Base-by-base conservation (phyloP, 805 yeast genomes). In the Candida fluviatilis region DNA sequence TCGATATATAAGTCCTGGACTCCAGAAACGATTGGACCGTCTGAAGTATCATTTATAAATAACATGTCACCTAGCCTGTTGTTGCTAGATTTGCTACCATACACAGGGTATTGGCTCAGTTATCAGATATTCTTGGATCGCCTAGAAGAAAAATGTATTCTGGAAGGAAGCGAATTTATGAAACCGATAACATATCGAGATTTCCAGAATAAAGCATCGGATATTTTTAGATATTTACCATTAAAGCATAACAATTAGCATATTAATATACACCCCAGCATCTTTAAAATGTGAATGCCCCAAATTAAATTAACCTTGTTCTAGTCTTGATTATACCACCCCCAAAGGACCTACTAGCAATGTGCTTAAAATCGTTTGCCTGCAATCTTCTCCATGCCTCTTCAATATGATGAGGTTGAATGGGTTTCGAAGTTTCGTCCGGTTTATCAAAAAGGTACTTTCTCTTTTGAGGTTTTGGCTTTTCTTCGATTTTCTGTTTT, bases 341-440 rank as follows among this genome's bases (percentile, higher is more conserved):
- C 23, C 80, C 75, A 57, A 82, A 87, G 37, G 83, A 80, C 42
- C 88, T 69, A 31, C 80, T 56, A 2, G 93, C 83, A 42, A 73
- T 77, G 45, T 78, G 82, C 33, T 70, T 74, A 51, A 75, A 76
- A 31, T 73, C 71, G 1, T 58, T 63, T 1, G 69, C 61, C 57
- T 89, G 96, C 31, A 87, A 59, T 37, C 82, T 64, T 51, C 96
- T 69, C 89, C 93, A 88, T 0, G 97, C 96, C 53, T 88, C 96
- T 42, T 82, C 81, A 8, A 90, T 80, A 58, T 90, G 96, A 41
- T 78, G 76, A 0, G 91, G 86, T 55, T 78, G 66, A 26, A 90
- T 71, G 0, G 96, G 96, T 39, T 76, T 76, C 12, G 82, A 84
- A 36, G 82, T 78, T 51, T 86, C 87, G 51, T 88, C 95, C 1